These are phyloP conservation scores for Geosmithia putterillii DNA, from an alignment of 2,329 filamentous ascomycete species.

Conservation along the genomic window DNA sequence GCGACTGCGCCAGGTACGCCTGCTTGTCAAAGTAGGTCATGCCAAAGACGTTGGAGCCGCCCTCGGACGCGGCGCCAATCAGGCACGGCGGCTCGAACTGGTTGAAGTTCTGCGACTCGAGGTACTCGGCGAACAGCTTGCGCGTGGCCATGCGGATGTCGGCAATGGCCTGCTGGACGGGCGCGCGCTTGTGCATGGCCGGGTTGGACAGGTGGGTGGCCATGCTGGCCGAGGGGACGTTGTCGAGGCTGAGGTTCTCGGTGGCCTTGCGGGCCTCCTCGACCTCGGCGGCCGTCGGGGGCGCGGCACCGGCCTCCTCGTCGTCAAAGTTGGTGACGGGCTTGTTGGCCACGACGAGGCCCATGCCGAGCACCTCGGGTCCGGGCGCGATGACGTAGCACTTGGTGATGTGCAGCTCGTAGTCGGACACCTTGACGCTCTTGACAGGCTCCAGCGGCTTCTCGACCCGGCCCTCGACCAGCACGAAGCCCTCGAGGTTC, in stretches of 20 bases:
- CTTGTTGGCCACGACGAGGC: slow-evolving; percentile 40
- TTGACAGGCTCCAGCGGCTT: slow-evolving; percentile 80
- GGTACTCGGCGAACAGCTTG: slow-evolving; percentile 66
- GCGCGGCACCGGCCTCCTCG: slow-evolving; percentile 29
- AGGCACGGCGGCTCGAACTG: slow-evolving; percentile 85
- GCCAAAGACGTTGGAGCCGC: slow-evolving; percentile 83
- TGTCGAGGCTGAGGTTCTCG: slow-evolving; percentile 23
- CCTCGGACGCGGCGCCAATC: slow-evolving; percentile 82
- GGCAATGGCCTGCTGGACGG: slow-evolving; percentile 77
- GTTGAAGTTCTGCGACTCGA: slow-evolving; percentile 61
- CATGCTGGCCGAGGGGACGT: slow-evolving; percentile 62
- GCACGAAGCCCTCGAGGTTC: slow-evolving; percentile 69
- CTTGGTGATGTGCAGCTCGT: slow-evolving; percentile 82
- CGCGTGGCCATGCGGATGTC: slow-evolving; percentile 41
- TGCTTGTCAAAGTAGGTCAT: slow-evolving; percentile 80
- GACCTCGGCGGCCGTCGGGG: not conserved
- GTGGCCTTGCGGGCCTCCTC: slow-evolving; percentile 11
- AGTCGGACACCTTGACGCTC: slow-evolving; percentile 65
- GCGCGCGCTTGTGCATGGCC: slow-evolving; percentile 82
- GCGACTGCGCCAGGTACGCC: slow-evolving; percentile 69
- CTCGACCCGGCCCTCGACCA: slow-evolving; percentile 70
- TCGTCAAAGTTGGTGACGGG: slow-evolving; percentile 47
- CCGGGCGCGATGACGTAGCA: slow-evolving; percentile 62
- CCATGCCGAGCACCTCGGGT: slow-evolving; percentile 44
- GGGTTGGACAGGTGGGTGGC: slow-evolving; percentile 83